Evolutionary conservation across 1,284 basidiomycete species (phyloP), one percentile per base, ranked within the genome.

Genomic region (Hemileia vastatrix): DNA sequence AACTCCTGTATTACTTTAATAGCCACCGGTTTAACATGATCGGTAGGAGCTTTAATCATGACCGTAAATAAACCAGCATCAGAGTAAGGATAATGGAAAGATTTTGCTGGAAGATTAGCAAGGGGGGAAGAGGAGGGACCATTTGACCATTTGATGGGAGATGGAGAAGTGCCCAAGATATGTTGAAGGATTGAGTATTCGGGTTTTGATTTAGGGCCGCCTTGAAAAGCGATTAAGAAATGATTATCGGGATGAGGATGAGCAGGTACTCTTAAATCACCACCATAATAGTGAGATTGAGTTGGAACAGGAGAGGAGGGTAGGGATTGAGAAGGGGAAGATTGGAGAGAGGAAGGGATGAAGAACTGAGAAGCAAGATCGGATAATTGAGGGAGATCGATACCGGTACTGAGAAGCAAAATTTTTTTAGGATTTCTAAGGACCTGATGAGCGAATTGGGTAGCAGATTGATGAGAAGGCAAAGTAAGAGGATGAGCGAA

Each of bases 41-140:
- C 56, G 18, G 68, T 67, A 48, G 67, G 64, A 6, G 81, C 86
- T 74, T 86, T 83, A 54, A 94, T 79, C 63, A 90, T 77, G 64
- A 93, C 77, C 66, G 89, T 90, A 68, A 93, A 84, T 62, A 96
- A 81, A 18, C 86, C 81, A 2, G 89, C 90, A 75, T 95, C 92
- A 21, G 90, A 89, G 80, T 95, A 96, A 18, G 87, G 84, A 13
- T 90, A 79, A 72, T 88, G 82, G 64, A 92, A 83, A 2, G 85
- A 77, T 76, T 85, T 82, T 62, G 87, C 86, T 23, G 81, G 80
- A 61, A 78, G 74, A 63, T 77, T 72, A 6, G 87, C 78, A 65
- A 92, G 78, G 5, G 87, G 83, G 1, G 87, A 86, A 13, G 82
- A 71, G 1, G 87, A 86, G 13, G 82, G 71, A 44, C 88, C 84